Evolutionary conservation across 345 rosid species (phyloP).

Genomic region (Sisymbrium irio): DNA sequence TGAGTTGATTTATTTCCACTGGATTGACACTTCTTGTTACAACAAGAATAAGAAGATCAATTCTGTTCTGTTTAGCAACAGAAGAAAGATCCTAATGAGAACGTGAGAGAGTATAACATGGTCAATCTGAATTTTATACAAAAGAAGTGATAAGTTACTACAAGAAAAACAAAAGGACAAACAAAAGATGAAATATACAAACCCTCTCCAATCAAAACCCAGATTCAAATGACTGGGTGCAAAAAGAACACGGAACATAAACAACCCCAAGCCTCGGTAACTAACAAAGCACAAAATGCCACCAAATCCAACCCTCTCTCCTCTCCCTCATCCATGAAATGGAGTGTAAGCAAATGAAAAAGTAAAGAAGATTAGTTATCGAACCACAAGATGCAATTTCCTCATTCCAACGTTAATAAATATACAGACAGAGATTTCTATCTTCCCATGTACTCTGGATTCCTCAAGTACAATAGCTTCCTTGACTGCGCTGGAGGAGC

Average conservation of each 20-base stretch:
- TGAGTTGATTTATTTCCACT: background rate
- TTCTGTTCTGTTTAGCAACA: background rate
- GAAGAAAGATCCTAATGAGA: background rate
- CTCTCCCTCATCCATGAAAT: slow-evolving; percentile 11
- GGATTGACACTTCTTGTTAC: no score
- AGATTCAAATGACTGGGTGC: slow-evolving; percentile 16
- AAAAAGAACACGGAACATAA: background rate
- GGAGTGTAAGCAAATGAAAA: slow-evolving; percentile 11
- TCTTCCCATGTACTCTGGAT: slow-evolving; percentile 28
- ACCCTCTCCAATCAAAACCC: slow-evolving; percentile 29
- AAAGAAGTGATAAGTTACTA: slow-evolving; percentile 8
- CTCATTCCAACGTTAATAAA: slow-evolving; percentile 15
- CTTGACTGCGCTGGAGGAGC: slow-evolving; percentile 97
- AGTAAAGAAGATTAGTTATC: background rate
- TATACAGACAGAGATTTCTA: slow-evolving; percentile 19
- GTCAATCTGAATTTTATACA: slow-evolving; percentile 35
- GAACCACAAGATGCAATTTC: slow-evolving; percentile 29
- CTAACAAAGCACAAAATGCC: slow-evolving; percentile 27
- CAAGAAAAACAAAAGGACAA: background rate
- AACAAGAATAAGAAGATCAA: no score
- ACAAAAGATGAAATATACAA: slow-evolving; percentile 16
- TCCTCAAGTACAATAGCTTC: slow-evolving; percentile 64
- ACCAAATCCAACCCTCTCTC: slow-evolving; percentile 15
- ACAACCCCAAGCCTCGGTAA: slow-evolving; percentile 21
- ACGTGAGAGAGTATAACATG: slow-evolving; percentile 18